Evolutionary conservation across 306 rosid species (phyloP).

Genomic region (Spatholobus suberectus): DNA sequence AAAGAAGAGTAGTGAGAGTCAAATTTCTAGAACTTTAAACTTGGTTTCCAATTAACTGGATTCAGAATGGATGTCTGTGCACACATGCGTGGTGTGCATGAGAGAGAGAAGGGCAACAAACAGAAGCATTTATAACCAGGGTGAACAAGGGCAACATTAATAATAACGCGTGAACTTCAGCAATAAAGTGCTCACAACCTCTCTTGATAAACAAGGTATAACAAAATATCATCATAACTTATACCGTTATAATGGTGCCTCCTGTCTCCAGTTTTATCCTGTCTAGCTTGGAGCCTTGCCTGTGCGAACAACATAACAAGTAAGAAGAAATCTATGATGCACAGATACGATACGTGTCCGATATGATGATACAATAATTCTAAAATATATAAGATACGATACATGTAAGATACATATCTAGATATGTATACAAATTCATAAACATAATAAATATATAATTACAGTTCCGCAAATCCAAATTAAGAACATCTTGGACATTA

Average conservation of each 20-base stretch:
- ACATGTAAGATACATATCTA: too few species aligned
- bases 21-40: not conserved
- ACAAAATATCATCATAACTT: slow-evolving; percentile 30
- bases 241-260: slow-evolving; percentile 84
- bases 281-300: slow-evolving; percentile 95
- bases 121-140: not conserved
- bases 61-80: not conserved
- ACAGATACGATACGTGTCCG: too few species aligned
- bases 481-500: too few species aligned
- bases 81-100: not conserved
- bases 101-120: not conserved
- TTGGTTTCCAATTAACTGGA: not conserved
- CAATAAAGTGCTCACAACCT: not conserved
- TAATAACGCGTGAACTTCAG: not conserved
- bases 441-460: too few species aligned
- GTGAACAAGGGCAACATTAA: not conserved
- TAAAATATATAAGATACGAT: too few species aligned
- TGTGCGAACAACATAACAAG: slow-evolving; percentile 53
- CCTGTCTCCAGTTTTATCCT: slow-evolving; percentile 70
- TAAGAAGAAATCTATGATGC: too few species aligned
- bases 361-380: too few species aligned
- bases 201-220: slow-evolving; percentile 11
- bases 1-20: not conserved
- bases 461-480: too few species aligned
- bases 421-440: too few species aligned